Conservation (phyloP, 805 yeast genomes). For the Cyberlindnera lachancei region DNA sequence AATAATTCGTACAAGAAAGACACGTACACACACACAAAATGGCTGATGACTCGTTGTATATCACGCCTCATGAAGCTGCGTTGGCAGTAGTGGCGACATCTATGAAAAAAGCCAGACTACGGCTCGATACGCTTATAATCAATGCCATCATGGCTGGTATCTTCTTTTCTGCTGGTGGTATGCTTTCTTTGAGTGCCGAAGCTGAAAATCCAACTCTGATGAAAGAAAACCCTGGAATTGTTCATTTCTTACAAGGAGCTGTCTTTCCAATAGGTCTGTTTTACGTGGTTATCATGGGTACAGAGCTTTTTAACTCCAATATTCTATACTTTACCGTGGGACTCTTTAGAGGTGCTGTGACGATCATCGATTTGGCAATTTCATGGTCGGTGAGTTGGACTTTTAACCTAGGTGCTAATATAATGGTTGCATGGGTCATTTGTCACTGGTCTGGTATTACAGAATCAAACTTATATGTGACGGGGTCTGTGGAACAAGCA, state of each 20-base stretch:
- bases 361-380: constrained; percentile 50
- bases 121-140: constrained; percentile 48
- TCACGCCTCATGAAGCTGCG: constrained; percentile 77
- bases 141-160: constrained; percentile 68
- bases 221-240: constrained; percentile 41
- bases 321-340: constrained; percentile 67
- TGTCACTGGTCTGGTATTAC: constrained; percentile 50
- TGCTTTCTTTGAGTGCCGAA: constrained; percentile 53
- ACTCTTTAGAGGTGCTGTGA: constrained; percentile 60
- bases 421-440: constrained; percentile 60
- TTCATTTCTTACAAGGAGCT: constrained; percentile 49
- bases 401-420: constrained; percentile 54
- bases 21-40: too few relatives aligned
- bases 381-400: constrained; percentile 65
- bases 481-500: constrained; percentile 41
- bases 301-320: constrained; percentile 70
- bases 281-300: constrained; percentile 68
- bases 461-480: constrained; percentile 30
- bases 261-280: constrained; percentile 68
- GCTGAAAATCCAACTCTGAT: constrained; percentile 39
- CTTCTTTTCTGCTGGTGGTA: constrained; percentile 64
- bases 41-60: constrained; percentile 46
- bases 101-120: constrained; percentile 72
- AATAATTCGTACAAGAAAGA: too few relatives aligned
- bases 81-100: constrained; percentile 79